Base-by-base conservation (phyloP, 2,329 filamentous ascomycete species). In the Diaporthe eres region DNA sequence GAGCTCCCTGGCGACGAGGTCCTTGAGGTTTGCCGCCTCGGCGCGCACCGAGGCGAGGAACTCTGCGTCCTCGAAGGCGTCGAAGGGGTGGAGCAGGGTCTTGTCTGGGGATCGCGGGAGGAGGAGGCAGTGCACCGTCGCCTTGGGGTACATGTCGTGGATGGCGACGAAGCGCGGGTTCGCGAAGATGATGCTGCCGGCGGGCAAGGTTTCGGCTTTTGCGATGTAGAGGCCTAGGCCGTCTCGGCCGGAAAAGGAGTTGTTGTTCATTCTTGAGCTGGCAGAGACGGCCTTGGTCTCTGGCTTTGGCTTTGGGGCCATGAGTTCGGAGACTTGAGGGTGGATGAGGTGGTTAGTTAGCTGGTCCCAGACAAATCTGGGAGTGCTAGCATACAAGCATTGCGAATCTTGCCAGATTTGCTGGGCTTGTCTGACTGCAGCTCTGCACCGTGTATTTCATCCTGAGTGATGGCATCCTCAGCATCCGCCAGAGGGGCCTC, bases 81-180 rank as follows among this genome's bases (percentile, higher is more conserved):
- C 90, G 81, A 96, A 93, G 0, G 96, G 96, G 79, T 98, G 94
- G 15, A 91, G 85, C 8, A 88, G 85, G 79, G 88, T 91, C 81
- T 92, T 90, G 3, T 82, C 80, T 0, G 87, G 81, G 55, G 93
- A 90, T 68, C 96, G 93, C 9, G 96, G 95, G 7, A 98, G 91
- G n/a, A 98, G 90, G 3, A 99, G 93, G 1, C 95, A 89, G 85
- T 99, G 97, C 5, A 98, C 88, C 4, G 90, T 92, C 4, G 94
- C 91, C 84, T 98, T 99, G 12, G 97, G 96, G 82, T 92, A 99
- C 77, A 92, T 87, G 85, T 99, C 97, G 79, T 93, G 89, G 82
- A 98, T 94, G 28, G 92, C 90, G 70, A 96, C 94, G 78, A 93
- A 95, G 76, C 91, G 85, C n/a, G 90, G 87, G 78, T 91, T 90